Percentiles rank a stretch among this genome's conserved stretches.
phyloP scores from a whole-genome alignment of 2,329 filamentous ascomycete species.

The Aspergillus candidus region DNA sequence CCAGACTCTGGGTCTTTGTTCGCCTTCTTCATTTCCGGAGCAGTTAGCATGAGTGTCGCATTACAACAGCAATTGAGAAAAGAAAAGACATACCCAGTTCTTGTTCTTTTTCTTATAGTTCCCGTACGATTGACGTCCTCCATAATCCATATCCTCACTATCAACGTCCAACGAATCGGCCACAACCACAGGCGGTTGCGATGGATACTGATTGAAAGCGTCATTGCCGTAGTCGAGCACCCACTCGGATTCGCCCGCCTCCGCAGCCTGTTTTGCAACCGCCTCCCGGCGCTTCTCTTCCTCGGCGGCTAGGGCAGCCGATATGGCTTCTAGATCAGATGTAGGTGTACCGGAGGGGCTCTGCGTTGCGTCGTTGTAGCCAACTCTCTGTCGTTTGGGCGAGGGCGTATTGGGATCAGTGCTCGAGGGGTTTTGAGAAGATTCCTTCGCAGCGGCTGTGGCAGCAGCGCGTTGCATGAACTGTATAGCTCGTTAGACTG shows the following conservation, averaged over 20 bases:
- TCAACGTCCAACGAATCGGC: slow-evolving; percentile 31
- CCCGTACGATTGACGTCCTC: slow-evolving; percentile 34
- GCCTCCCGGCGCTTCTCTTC: slow-evolving; percentile 38
- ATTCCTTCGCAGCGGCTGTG: slow-evolving; percentile 42
- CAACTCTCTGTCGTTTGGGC: slow-evolving; percentile 32
- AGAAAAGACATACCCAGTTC: slow-evolving; percentile 17
- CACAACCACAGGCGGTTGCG: slow-evolving; percentile 26
- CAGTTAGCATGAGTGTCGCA: neutral
- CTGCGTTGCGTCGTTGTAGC: slow-evolving; percentile 18
- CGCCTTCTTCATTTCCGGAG: slow-evolving; percentile 2
- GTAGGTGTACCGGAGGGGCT: slow-evolving; percentile 18
- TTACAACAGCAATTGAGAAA: neutral
- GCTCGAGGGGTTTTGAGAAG: slow-evolving; percentile 42
- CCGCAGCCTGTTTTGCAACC: slow-evolving; percentile 35
- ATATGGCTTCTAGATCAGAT: slow-evolving; percentile 36
- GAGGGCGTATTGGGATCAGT: slow-evolving; percentile 37
- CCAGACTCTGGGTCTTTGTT: neutral
- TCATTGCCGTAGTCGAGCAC: slow-evolving; percentile 30
- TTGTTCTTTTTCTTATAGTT: slow-evolving; percentile 34
- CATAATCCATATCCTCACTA: slow-evolving; percentile 22
- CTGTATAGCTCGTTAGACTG: slow-evolving; percentile 27
- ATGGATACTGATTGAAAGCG: slow-evolving; percentile 10
- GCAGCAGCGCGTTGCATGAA: slow-evolving; percentile 89
- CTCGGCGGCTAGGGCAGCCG: slow-evolving; percentile 36
- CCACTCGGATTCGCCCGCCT: slow-evolving; percentile 42